Evolutionary conservation across 345 rosid genomes (phyloP).

Genomic region (Toxicodendron radicans): DNA sequence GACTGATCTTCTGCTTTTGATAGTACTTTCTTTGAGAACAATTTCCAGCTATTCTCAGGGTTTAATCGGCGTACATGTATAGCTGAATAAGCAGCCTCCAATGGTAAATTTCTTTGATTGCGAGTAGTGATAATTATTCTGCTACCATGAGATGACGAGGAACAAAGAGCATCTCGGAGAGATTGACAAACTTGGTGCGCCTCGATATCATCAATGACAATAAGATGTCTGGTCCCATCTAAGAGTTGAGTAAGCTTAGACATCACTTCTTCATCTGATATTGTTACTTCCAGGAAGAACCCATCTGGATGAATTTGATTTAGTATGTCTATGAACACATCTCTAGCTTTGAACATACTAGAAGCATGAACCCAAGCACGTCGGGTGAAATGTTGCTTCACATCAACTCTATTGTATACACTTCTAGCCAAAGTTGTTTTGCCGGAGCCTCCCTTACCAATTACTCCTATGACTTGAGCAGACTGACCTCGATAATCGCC

Average conservation of each 20-base stretch:
- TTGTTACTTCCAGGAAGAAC: constrained; percentile 5
- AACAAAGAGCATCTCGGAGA: not conserved
- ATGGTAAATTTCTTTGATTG: not conserved
- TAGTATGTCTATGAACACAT: constrained; percentile 20
- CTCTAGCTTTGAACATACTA: constrained; percentile 12
- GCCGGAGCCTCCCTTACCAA: constrained; percentile 34
- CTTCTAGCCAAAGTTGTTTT: constrained; percentile 30
- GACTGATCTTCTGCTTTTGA: not conserved
- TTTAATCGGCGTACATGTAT: not conserved
- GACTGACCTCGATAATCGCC: not conserved
- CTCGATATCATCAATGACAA: constrained; percentile 12
- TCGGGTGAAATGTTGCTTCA: constrained; percentile 20
- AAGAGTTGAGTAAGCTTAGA: constrained; percentile 9
- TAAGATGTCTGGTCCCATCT: constrained; percentile 21
- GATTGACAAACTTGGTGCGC: not conserved
- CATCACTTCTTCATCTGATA: constrained; percentile 2
- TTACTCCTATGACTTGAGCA: constrained; percentile 21
- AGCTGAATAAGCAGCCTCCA: constrained; percentile 6
- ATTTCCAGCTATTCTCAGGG: not conserved
- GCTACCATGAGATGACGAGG: not conserved
- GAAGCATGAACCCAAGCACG: constrained; percentile 30
- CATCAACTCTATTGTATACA: constrained; percentile 14
- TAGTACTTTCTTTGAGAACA: not conserved
- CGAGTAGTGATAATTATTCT: constrained; percentile 1
- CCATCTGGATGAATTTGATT: constrained; percentile 13